Evolutionary conservation across 768 basidiomycete species (phyloP).

Genomic region (Suillus subluteus): DNA sequence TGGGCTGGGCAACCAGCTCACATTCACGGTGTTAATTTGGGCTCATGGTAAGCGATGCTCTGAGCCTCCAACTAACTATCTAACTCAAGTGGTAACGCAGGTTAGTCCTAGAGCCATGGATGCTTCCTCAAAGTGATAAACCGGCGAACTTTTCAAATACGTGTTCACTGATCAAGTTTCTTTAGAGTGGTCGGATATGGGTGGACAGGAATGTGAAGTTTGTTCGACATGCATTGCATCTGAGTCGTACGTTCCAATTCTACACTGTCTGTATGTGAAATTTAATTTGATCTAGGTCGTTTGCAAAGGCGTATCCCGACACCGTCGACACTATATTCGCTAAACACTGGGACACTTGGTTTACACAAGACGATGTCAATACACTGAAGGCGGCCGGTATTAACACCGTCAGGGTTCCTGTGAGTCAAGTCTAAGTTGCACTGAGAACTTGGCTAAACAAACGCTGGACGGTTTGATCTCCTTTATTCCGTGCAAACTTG

Average conservation of each 20-base stretch:
- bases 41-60: constrained; percentile 52
- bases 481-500: not conserved
- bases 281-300: too few species aligned
- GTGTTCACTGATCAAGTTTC: not conserved
- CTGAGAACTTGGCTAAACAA: not conserved
- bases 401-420: too few species aligned
- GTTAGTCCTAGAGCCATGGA: too few species aligned
- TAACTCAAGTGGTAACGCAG: constrained; percentile 8
- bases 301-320: too few species aligned
- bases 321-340: too few species aligned
- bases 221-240: constrained; percentile 67
- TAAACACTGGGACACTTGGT: too few species aligned
- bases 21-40: constrained; percentile 74
- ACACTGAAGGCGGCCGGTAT: too few species aligned
- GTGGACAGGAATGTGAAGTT: constrained; percentile 60
- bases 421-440: not conserved
- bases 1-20: constrained; percentile 35
- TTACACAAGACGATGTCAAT: too few species aligned
- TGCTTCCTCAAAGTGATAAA: too few species aligned
- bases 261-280: not conserved
- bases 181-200: constrained; percentile 74
- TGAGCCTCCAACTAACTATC: not conserved
- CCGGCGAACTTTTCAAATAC: too few species aligned
- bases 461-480: not conserved
- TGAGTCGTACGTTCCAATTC: constrained; percentile 55